Evolutionary conservation across 306 rosid species (phyloP).

Genomic region (Luffa aegyptiaca): DNA sequence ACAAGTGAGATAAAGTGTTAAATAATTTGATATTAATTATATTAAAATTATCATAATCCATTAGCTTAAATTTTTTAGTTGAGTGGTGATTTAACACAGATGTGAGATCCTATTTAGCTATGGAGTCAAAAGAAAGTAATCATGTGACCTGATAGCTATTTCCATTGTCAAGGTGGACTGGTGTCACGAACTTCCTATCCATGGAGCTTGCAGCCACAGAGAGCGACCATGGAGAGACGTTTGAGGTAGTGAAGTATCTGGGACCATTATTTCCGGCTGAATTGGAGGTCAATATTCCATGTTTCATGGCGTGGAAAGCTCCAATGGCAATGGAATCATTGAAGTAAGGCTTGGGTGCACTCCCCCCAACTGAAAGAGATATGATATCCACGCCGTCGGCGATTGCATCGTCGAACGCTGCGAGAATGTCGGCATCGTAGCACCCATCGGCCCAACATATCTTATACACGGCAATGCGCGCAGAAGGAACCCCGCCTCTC

Average conservation of each 20-base stretch:
- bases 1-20: no score
- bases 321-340: constrained; percentile 11
- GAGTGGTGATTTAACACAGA: no score
- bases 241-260: background rate
- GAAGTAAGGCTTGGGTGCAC: background rate
- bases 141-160: background rate
- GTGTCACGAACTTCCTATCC: constrained; percentile 8
- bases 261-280: constrained; percentile 24
- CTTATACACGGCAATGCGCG: constrained; percentile 25
- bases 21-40: no score
- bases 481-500: constrained; percentile 18
- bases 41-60: no score
- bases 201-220: constrained; percentile 19
- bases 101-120: no score
- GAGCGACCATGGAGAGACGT: constrained; percentile 10
- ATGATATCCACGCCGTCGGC: constrained; percentile 21
- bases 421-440: background rate
- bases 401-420: constrained; percentile 27
- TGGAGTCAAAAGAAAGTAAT: background rate
- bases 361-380: constrained; percentile 15
- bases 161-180: constrained; percentile 14
- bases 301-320: constrained; percentile 20
- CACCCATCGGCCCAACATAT: constrained; percentile 16
- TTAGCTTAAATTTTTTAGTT: no score
- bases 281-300: constrained; percentile 18